Percentiles rank a stretch among this genome's conserved stretches.
These are phyloP conservation scores for Obelidium mucronatum DNA, from an alignment of 192 early-diverging fungal species.

Conservation along the genomic window DNA sequence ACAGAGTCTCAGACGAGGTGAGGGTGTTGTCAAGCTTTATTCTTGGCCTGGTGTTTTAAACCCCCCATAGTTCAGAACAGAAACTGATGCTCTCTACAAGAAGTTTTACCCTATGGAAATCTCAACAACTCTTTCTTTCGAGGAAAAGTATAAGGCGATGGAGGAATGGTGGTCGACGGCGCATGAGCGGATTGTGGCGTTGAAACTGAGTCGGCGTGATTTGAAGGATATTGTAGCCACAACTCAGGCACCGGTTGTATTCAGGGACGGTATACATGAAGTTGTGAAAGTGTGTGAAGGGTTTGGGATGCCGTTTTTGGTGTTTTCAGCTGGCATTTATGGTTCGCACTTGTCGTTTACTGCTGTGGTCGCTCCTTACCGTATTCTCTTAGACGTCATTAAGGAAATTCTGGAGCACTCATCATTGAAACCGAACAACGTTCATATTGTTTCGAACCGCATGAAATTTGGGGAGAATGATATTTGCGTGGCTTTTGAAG, in stretches of 20 bases:
- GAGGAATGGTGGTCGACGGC: slow-evolving; percentile 74
- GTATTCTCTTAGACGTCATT: slow-evolving; percentile 60
- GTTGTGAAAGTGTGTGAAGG: slow-evolving; percentile 48
- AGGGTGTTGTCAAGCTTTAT: too few species aligned
- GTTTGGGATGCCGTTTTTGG: slow-evolving; percentile 63
- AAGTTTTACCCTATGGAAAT: slow-evolving; percentile 78
- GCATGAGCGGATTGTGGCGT: slow-evolving; percentile 60
- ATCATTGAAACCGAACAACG: slow-evolving; percentile 54
- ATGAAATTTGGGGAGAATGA: slow-evolving; percentile 68
- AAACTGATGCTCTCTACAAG: slow-evolving; percentile 56
- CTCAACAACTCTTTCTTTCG: slow-evolving; percentile 44
- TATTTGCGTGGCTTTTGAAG: slow-evolving; percentile 64
- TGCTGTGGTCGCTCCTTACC: too few species aligned
- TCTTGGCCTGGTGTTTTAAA: too few species aligned
- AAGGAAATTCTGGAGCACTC: slow-evolving; percentile 56
- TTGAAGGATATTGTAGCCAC: slow-evolving; percentile 56
- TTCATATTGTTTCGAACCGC: slow-evolving; percentile 76
- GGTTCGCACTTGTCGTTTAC: slow-evolving; percentile 32
- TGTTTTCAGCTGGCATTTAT: slow-evolving; percentile 76
- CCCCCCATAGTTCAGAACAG: slow-evolving; percentile 50
- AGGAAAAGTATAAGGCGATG: slow-evolving; percentile 74
- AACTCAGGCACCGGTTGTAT: slow-evolving; percentile 48
- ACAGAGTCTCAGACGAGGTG: slow-evolving; percentile 48
- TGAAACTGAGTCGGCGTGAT: slow-evolving; percentile 57
- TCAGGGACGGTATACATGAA: slow-evolving; percentile 53